Conservation (phyloP, 2,329 filamentous ascomycete genomes). For the Penicillium sp. region DNA sequence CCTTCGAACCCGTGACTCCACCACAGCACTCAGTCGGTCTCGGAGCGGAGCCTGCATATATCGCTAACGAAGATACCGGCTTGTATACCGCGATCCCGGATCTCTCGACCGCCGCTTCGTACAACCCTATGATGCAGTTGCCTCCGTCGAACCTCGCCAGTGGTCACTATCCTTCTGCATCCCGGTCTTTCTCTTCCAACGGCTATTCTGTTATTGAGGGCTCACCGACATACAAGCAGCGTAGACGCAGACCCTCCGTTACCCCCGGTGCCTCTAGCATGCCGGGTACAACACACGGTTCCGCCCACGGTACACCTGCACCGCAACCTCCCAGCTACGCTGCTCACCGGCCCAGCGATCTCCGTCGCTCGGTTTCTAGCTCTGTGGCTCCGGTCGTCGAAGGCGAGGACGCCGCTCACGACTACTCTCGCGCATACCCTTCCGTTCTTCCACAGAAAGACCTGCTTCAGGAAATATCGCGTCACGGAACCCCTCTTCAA, state of each 20-base stretch:
- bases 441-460: slow-evolving; percentile 78
- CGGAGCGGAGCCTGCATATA: slow-evolving; percentile 88
- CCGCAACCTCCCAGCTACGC: slow-evolving; percentile 55
- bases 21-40: slow-evolving; percentile 86
- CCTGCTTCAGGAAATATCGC: slow-evolving; percentile 75
- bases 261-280: slow-evolving; percentile 76
- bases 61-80: slow-evolving; percentile 96
- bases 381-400: slow-evolving; percentile 84
- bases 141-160: slow-evolving; percentile 83
- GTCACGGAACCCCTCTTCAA: slow-evolving; percentile 87
- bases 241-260: slow-evolving; percentile 89
- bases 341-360: slow-evolving; percentile 81
- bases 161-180: slow-evolving; percentile 75
- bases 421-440: slow-evolving; percentile 73
- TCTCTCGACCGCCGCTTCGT: slow-evolving; percentile 71
- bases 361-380: slow-evolving; percentile 85
- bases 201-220: slow-evolving; percentile 97
- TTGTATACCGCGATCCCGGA: slow-evolving; percentile 95
- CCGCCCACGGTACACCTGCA: slow-evolving; percentile 48
- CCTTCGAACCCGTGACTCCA: slow-evolving; percentile 94
- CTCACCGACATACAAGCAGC: slow-evolving; percentile 98
- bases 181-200: slow-evolving; percentile 70
- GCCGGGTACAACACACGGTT: slow-evolving; percentile 46
- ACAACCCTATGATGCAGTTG: slow-evolving; percentile 89
- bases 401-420: slow-evolving; percentile 75